These are phyloP conservation scores for Amphirosellinia nigrospora DNA, from an alignment of 495 filamentous ascomycete genomes.

Conservation along the genomic window DNA sequence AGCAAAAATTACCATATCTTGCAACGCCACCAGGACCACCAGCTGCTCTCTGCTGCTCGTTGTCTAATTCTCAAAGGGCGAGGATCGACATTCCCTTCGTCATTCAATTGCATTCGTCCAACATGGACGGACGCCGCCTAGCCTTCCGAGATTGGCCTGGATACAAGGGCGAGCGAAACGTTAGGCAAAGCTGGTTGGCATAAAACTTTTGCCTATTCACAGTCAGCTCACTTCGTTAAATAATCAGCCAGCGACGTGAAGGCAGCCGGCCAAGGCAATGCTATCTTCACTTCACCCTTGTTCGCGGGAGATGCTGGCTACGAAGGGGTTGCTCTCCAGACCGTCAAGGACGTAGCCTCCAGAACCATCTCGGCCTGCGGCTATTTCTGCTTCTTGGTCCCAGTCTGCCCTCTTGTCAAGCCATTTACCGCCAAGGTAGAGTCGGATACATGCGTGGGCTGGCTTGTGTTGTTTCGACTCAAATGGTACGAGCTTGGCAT, in stretches of 20 bases:
- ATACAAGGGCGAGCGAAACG: constrained; percentile 10
- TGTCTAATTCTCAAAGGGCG: background rate
- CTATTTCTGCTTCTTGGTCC: constrained; percentile 34
- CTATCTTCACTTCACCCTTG: constrained; percentile 3
- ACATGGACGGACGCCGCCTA: background rate
- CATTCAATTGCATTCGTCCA: background rate
- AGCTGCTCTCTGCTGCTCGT: background rate
- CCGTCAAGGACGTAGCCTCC: constrained; percentile 40
- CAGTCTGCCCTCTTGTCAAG: constrained; percentile 44
- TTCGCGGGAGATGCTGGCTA: background rate
- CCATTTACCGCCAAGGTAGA: constrained; percentile 57
- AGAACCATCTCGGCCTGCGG: constrained; percentile 33
- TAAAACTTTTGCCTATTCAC: background rate
- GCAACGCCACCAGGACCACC: background rate
- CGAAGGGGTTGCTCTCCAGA: constrained; percentile 32
- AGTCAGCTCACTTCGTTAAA: constrained; percentile 23
- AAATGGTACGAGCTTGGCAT: constrained; percentile 57
- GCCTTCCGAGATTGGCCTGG: background rate
- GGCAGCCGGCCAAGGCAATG: background rate
- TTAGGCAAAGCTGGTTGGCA: background rate
- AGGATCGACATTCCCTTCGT: background rate
- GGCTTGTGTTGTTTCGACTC: constrained; percentile 60
- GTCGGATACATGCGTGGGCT: constrained; percentile 56
- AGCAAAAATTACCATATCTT: constrained; percentile 11
- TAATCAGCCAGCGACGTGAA: background rate